These are phyloP conservation scores for Xylaria sp. DNA, from an alignment of 2,329 filamentous ascomycete genomes.

Conservation along the genomic window DNA sequence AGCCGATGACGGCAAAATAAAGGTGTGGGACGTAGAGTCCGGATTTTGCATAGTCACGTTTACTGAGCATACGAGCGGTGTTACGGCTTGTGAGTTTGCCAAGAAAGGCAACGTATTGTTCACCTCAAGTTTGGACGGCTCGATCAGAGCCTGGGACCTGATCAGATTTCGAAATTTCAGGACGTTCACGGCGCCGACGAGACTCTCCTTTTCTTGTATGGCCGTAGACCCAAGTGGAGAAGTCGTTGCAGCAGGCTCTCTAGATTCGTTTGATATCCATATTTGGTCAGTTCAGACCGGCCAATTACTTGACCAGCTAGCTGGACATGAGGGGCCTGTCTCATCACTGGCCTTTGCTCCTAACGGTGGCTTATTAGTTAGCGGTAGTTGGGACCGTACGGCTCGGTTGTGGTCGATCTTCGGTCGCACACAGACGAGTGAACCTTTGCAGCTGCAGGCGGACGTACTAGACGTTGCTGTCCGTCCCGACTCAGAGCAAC, in stretches of 20 bases:
- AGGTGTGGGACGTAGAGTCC: conserved; percentile 96
- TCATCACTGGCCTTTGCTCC: conserved; percentile 88
- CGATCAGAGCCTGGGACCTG: conserved; percentile 93
- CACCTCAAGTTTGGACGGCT: conserved; percentile 92
- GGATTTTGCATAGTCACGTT: conserved; percentile 99
- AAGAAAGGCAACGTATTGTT: conserved; percentile 96
- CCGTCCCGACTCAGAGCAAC: conserved; percentile 86
- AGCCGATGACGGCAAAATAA: conserved; percentile 96
- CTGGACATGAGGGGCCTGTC: conserved; percentile 93
- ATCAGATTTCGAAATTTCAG: conserved; percentile 96
- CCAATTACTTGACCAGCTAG: conserved; percentile 86
- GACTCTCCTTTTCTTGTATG: conserved; percentile 90
- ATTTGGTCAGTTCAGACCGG: conserved; percentile 99
- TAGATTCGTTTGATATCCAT: conserved; percentile 96
- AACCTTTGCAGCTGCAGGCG: conserved; percentile 88
- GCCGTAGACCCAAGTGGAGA: conserved; percentile 98
- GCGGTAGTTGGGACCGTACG: conserved; percentile 95
- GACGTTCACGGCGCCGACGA: conserved; percentile 92
- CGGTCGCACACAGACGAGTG: conserved; percentile 89
- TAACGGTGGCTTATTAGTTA: conserved; percentile 81
- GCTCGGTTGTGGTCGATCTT: conserved; percentile 98
- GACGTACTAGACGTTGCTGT: conserved; percentile 88
- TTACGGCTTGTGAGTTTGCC: conserved; percentile 93
- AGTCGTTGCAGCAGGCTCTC: conserved; percentile 90
- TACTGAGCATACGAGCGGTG: conserved; percentile 92